Evolutionary conservation across 768 basidiomycete species (phyloP), one percentile per base, ranked within the genome.

Genomic region (Serendipita vermifera): DNA sequence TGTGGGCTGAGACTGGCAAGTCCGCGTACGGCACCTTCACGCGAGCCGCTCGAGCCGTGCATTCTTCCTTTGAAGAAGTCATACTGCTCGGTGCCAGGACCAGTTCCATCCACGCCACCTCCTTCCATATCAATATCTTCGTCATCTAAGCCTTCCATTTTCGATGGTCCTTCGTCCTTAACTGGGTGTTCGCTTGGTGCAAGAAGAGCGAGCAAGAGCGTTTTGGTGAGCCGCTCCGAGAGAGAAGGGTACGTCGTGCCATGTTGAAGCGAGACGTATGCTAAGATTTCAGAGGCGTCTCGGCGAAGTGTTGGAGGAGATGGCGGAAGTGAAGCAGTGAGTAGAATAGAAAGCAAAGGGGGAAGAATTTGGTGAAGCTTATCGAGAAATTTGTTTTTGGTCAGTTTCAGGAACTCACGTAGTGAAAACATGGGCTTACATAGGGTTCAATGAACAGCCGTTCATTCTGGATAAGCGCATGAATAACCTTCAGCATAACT

Each of bases 301-400:
- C 94, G 85, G 32, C 96, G 75, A 38, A 81, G 79, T 2, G 76
- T 81, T 15, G 84, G 76, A 56, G 86, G 77, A 5, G 78, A 73
- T 33, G 77, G 75, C 0, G 89, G 89, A 3, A 98, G 79, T 15
- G 85, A 77, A 1, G 89, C 85, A 59, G 94, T 88, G 5, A 99
- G 76, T 43, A 99, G 79, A 57, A 85, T 85, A 3, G 94, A 96
- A 31, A 99, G 79, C 54, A 97, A 79, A 0, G 93, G 85, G 1
- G 93, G 93, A 0, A 98, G 78, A 14, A 98, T 76, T 83, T 98
- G 94, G 64, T 98, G 96, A 3, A 98, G 77, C 92, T 97, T 61
- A 33, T 33, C 27, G 31, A 24, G n/a, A 13, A 9, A 7, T 24
- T 13, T 11, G 53, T 13, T 56, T 41, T 33, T 38, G 55, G 26